These are phyloP conservation scores for Stachybotrys echinatus DNA, from an alignment of 2,329 filamentous ascomycete species.

Conservation along the genomic window DNA sequence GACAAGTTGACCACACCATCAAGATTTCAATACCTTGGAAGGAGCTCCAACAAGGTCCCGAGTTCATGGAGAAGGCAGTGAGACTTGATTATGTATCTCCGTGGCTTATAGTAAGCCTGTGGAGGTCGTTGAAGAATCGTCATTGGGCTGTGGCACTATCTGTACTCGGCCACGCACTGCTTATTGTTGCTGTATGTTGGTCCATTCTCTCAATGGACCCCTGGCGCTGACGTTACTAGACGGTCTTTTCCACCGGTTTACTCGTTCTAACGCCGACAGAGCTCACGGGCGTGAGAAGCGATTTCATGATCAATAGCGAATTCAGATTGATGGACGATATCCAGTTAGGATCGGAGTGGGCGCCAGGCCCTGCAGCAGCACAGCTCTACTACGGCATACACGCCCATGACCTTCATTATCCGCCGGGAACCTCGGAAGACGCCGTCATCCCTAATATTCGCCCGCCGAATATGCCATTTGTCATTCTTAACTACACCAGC, in stretches of 20 bases:
- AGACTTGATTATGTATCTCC: conserved; percentile 24
- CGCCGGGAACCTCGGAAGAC: conserved; percentile 10
- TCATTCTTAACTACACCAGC: conserved; percentile 10
- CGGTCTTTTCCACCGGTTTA: conserved; percentile 23
- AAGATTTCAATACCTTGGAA: conserved; percentile 22
- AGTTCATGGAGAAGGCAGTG: conserved; percentile 10
- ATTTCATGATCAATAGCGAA: conserved; percentile 9
- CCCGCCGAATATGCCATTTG: conserved; percentile 3
- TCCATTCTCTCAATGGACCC: neutral
- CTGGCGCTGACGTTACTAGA: conserved; percentile 6
- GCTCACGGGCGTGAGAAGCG: conserved; percentile 9
- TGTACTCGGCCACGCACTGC: conserved; percentile 16
- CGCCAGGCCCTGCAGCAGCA: conserved; percentile 9
- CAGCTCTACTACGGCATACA: conserved; percentile 12
- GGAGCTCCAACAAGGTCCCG: conserved; percentile 12
- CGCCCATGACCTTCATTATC: conserved; percentile 10
- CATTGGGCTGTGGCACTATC: conserved; percentile 16
- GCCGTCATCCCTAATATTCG: conserved; percentile 9
- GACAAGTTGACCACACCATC: conserved; percentile 20
- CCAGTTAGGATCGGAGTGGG: conserved; percentile 1
- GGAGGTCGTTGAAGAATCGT: conserved; percentile 13
- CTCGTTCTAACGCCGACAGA: conserved; percentile 19
- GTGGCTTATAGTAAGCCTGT: conserved; percentile 14
- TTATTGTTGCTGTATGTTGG: conserved; percentile 17
- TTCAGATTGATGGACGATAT: conserved; percentile 8